These are phyloP conservation scores for Aspergillus sp. DNA, from an alignment of 2,329 filamentous ascomycete genomes.

Conservation along the genomic window DNA sequence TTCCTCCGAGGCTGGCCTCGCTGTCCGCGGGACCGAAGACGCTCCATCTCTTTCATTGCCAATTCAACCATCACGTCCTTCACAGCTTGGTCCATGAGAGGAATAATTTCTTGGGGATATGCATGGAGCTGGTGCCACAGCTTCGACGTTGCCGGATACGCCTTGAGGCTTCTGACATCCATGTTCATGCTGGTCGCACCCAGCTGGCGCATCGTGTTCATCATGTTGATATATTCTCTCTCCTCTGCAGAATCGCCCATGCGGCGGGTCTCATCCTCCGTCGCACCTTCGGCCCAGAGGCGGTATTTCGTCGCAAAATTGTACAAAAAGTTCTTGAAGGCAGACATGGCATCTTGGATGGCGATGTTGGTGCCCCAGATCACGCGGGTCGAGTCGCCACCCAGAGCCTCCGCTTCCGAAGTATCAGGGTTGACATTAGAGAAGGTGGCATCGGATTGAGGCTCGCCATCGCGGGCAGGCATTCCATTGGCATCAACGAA, in stretches of 20 bases:
- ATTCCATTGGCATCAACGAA: slow-evolving; percentile 58
- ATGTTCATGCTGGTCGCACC: slow-evolving; percentile 78
- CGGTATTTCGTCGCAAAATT: slow-evolving; percentile 93
- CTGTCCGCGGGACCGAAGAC: slow-evolving; percentile 49
- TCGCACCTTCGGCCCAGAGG: slow-evolving; percentile 77
- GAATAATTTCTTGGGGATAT: slow-evolving; percentile 93
- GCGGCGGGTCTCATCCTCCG: slow-evolving; percentile 62
- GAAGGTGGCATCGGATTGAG: slow-evolving; percentile 53
- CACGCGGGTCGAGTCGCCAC: slow-evolving; percentile 68
- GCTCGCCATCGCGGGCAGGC: slow-evolving; percentile 42
- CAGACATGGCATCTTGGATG: slow-evolving; percentile 74
- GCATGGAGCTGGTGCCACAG: slow-evolving; percentile 91
- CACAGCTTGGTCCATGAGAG: slow-evolving; percentile 88
- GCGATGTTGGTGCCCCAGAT: slow-evolving; percentile 98
- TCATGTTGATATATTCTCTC: slow-evolving; percentile 72
- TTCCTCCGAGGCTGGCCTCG: slow-evolving; percentile 42
- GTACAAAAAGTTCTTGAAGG: slow-evolving; percentile 84
- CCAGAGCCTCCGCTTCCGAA: slow-evolving; percentile 81
- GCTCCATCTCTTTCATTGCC: slow-evolving; percentile 67
- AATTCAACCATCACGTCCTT: slow-evolving; percentile 91
- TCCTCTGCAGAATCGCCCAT: slow-evolving; percentile 61
- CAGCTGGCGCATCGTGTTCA: slow-evolving; percentile 84
- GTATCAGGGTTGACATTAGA: slow-evolving; percentile 69
- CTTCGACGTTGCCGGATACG: slow-evolving; percentile 86
- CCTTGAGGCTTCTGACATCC: slow-evolving; percentile 78